These are phyloP conservation scores for Neurospora crassa DNA, from an alignment of 2,329 filamentous ascomycete species.

Conservation along the genomic window DNA sequence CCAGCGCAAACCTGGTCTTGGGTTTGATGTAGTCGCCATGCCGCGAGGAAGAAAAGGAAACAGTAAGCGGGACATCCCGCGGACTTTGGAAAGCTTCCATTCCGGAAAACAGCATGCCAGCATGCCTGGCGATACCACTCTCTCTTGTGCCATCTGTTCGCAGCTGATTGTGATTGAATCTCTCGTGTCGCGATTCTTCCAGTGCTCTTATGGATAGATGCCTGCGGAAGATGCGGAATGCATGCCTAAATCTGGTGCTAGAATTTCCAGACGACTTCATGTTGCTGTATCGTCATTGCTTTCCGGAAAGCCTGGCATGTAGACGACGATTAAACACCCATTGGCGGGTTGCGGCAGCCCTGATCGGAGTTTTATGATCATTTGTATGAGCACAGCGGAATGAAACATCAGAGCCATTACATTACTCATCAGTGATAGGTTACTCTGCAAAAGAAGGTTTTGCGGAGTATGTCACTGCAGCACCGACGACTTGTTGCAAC, in stretches of 20 bases:
- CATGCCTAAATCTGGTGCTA: neutral
- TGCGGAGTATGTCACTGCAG: constrained; percentile 2
- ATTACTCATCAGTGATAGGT: constrained; percentile 8
- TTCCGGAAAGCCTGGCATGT: neutral
- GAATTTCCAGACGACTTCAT: neutral
- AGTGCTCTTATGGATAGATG: neutral
- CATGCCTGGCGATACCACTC: neutral
- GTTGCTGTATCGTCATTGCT: neutral
- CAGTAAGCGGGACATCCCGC: neutral
- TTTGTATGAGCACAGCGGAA: constrained; percentile 14
- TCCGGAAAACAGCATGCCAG: neutral
- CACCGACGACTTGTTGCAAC: neutral
- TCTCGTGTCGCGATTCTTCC: neutral
- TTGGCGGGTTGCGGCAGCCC: constrained; percentile 7
- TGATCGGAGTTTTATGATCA: constrained; percentile 13
- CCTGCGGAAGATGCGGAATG: neutral
- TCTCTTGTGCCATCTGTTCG: neutral
- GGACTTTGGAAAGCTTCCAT: neutral
- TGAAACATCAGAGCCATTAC: constrained; percentile 12
- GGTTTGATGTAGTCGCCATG: neutral
- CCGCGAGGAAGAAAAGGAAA: neutral
- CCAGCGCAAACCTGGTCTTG: neutral
- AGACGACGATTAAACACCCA: neutral
- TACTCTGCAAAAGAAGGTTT: constrained; percentile 5
- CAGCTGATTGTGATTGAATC: neutral